Evolutionary conservation across 2,329 filamentous ascomycete species (phyloP).

Genomic region (Remersonia thermophila): DNA sequence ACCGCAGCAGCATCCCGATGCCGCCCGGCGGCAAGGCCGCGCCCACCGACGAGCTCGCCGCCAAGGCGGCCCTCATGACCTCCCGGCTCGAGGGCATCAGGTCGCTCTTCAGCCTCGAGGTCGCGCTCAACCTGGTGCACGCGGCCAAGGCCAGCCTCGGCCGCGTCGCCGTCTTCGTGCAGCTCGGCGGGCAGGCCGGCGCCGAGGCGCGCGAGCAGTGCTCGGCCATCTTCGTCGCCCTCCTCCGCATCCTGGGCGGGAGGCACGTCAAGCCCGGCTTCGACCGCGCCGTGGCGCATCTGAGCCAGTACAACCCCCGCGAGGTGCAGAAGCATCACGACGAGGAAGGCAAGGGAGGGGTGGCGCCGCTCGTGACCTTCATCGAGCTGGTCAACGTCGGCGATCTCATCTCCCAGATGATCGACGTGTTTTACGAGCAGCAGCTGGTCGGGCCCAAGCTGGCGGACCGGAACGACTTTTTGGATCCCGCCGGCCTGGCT

Average conservation of each 20-base stretch:
- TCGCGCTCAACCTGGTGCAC: constrained; percentile 82
- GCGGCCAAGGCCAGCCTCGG: constrained; percentile 79
- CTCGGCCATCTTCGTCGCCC: constrained; percentile 70
- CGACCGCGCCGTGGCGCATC: constrained; percentile 79
- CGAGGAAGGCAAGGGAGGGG: constrained; percentile 35
- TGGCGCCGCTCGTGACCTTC: constrained; percentile 87
- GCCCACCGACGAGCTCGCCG: constrained; percentile 82
- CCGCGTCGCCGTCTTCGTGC: constrained; percentile 70
- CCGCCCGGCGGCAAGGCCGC: constrained; percentile 32
- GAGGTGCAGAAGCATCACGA: constrained; percentile 54
- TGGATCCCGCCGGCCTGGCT: constrained; percentile 80
- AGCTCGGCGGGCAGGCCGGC: constrained; percentile 65
- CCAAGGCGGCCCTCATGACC: constrained; percentile 96
- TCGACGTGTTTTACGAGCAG: constrained; percentile 96
- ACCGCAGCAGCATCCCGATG: constrained; percentile 30
- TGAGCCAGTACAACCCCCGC: constrained; percentile 82
- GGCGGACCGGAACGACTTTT: constrained; percentile 84
- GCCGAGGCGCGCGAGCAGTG: constrained; percentile 81
- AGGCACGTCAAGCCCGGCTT: constrained; percentile 88
- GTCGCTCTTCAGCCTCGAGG: constrained; percentile 89
- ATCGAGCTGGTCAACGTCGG: constrained; percentile 96
- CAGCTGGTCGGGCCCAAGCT: constrained; percentile 75
- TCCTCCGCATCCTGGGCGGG: constrained; percentile 74
- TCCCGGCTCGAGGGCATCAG: constrained; percentile 88
- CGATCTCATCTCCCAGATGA: constrained; percentile 96